Evolutionary conservation across 345 rosid species (phyloP).

Genomic region (Eucalyptus melliodora): DNA sequence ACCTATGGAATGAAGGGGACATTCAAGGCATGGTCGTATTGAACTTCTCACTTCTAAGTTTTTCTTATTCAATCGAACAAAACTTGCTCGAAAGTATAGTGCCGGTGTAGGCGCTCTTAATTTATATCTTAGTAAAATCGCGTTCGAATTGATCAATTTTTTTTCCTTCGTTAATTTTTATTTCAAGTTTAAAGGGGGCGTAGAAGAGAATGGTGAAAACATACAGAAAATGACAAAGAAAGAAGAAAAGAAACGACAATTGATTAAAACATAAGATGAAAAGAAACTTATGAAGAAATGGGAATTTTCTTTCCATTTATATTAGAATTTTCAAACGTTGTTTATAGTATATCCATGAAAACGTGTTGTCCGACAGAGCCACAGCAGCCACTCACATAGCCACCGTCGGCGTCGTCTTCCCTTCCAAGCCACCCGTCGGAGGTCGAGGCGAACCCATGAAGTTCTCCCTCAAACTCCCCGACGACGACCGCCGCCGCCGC

Average conservation of each 20-base stretch:
- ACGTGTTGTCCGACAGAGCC: background rate
- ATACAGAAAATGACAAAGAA: no score
- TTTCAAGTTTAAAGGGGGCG: background rate
- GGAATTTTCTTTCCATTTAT: background rate
- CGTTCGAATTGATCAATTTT: rapidly evolving
- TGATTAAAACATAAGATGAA: background rate
- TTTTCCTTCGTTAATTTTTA: background rate
- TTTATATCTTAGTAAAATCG: background rate
- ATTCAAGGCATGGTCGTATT: rapidly evolving
- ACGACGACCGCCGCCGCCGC: background rate
- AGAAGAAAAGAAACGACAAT: background rate
- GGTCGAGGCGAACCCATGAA: conserved; percentile 14
- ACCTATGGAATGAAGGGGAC: background rate
- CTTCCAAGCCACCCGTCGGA: background rate
- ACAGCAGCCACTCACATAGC: background rate
- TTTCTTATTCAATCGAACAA: no score
- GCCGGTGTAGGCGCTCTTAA: no score
- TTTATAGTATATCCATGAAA: background rate
- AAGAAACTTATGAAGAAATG: background rate
- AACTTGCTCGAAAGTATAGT: no score
- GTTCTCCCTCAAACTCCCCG: conserved; percentile 34
- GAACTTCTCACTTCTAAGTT: background rate
- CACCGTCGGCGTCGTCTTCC: background rate
- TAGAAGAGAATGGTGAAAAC: background rate
- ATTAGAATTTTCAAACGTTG: background rate